phyloP scores from a whole-genome alignment of 1,284 basidiomycete genomes.

The Cryptococcus amylolentus region DNA sequence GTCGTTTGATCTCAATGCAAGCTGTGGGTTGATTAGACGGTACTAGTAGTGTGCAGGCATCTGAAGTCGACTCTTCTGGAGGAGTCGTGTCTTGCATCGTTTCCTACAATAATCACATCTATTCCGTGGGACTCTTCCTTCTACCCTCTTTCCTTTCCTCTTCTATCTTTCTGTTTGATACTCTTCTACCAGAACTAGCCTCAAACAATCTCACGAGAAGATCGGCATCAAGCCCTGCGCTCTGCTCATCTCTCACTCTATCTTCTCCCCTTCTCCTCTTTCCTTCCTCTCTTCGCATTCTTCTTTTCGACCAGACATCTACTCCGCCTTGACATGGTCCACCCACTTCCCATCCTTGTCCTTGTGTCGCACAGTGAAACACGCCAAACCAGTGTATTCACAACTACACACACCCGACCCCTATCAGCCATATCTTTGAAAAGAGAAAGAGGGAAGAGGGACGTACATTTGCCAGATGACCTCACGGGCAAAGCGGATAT shows the following conservation, averaged over 20 bases:
- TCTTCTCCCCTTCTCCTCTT: background rate
- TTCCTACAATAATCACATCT: background rate
- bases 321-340: slow-evolving; percentile 41
- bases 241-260: background rate
- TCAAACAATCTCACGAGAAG: no score
- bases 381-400: slow-evolving; percentile 80
- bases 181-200: no score
- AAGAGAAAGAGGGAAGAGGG: background rate
- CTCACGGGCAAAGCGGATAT: slow-evolving; percentile 71
- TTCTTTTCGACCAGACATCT: background rate
- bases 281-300: background rate
- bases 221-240: background rate
- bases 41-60: no score
- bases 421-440: background rate
- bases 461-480: slow-evolving; percentile 73
- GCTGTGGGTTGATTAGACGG: no score
- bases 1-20: no score
- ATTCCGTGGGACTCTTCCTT: no score
- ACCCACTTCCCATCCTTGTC: slow-evolving; percentile 69
- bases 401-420: slow-evolving; percentile 51
- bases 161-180: no score
- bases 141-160: no score
- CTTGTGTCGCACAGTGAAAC: slow-evolving; percentile 81
- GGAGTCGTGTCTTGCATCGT: background rate
- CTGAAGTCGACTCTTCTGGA: no score